Conservation (phyloP, 2,329 filamentous ascomycete species). For the Anthostomella pinea region DNA sequence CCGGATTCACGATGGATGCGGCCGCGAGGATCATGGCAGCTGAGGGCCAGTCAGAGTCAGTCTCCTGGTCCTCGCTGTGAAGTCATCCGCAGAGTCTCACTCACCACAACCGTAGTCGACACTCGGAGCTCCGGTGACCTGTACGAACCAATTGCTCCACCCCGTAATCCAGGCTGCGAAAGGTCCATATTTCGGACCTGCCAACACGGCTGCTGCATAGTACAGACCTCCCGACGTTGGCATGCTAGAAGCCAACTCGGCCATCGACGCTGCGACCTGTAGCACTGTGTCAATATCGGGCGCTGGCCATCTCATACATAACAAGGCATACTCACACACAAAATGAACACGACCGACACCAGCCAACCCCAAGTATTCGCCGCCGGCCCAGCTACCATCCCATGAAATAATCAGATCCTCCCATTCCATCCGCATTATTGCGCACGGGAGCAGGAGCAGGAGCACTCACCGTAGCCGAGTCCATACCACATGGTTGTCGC, state of each 20-base stretch:
- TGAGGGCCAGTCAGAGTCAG: conserved; percentile 4
- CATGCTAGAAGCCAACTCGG: conserved; percentile 71
- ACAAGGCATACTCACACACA: conserved; percentile 48
- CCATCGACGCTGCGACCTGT: conserved; percentile 60
- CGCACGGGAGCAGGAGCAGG: neutral
- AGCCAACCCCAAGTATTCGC: conserved; percentile 78
- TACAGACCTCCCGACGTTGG: conserved; percentile 71
- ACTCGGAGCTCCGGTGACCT: conserved; percentile 32
- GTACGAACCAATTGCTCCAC: conserved; percentile 34
- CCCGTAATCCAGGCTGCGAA: conserved; percentile 34
- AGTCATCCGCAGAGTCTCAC: conserved; percentile 4
- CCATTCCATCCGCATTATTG: conserved; percentile 31
- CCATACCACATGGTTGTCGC: conserved; percentile 71
- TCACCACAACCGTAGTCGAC: conserved; percentile 33
- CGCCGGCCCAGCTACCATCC: conserved; percentile 29
- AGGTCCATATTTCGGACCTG: conserved; percentile 37
- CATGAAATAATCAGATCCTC: conserved; percentile 9
- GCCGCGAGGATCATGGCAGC: conserved; percentile 70
- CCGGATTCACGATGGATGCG: conserved; percentile 63
- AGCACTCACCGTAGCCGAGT: conserved; percentile 42
- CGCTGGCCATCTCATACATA: neutral
- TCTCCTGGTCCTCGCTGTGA: no score
- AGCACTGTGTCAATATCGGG: conserved; percentile 1
- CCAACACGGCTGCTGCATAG: conserved; percentile 70
- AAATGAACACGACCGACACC: conserved; percentile 68